Conservation (phyloP, 257 asterid genomes). For the Nicotiana tomentosiformis region DNA sequence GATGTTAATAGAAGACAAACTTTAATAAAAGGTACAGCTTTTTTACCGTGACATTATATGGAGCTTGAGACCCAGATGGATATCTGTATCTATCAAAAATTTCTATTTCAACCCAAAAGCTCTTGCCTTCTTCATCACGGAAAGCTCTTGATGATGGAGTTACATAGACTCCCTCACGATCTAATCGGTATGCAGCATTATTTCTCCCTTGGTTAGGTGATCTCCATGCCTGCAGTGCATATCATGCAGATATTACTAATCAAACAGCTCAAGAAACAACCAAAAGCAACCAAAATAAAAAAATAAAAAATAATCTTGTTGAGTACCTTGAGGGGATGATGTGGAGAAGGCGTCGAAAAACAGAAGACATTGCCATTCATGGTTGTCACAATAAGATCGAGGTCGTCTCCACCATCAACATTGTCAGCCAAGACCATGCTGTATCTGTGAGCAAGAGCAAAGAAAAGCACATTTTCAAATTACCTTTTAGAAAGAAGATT, state of each 20-base stretch:
- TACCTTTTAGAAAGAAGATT: not conserved
- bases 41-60: slow-evolving; percentile 89
- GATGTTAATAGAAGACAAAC: not conserved
- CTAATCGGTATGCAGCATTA: slow-evolving; percentile 56
- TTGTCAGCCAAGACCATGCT: slow-evolving; percentile 99
- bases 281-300: not conserved
- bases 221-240: slow-evolving; percentile 74
- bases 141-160: slow-evolving; percentile 88
- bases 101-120: slow-evolving; percentile 87
- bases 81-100: slow-evolving; percentile 70
- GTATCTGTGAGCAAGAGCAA: slow-evolving; percentile 52
- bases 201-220: slow-evolving; percentile 87
- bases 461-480: not conserved
- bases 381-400: slow-evolving; percentile 93
- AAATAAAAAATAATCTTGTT: not conserved
- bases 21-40: not conserved
- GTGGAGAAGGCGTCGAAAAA: slow-evolving; percentile 94
- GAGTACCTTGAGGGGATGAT: slow-evolving; percentile 94
- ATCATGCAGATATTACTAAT: slow-evolving; percentile 13
- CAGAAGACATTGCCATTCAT: slow-evolving; percentile 99
- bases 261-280: not conserved
- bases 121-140: slow-evolving; percentile 98
- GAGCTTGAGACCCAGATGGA: slow-evolving; percentile 95
- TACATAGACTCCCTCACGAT: slow-evolving; percentile 81
- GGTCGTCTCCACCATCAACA: slow-evolving; percentile 99